These are phyloP conservation scores for Lumnitzera littorea DNA, from an alignment of 345 rosid genomes.

Conservation along the genomic window DNA sequence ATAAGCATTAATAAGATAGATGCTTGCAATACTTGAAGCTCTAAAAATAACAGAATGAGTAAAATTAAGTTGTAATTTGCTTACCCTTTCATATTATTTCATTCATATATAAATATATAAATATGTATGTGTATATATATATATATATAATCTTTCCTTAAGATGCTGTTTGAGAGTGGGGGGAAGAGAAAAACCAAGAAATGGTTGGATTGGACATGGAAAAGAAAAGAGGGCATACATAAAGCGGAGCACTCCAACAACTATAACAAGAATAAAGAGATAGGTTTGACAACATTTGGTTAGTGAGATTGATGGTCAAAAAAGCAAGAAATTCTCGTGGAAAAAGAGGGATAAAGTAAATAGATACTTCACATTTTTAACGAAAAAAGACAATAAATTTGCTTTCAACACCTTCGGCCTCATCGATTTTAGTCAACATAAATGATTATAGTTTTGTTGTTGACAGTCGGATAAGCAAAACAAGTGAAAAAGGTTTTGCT, in stretches of 20 bases:
- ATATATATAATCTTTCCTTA: no score
- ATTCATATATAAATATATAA: no score
- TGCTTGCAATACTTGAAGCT: no score
- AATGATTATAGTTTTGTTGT: constrained; percentile 37
- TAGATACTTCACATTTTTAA: constrained; percentile 14
- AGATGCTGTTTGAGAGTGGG: no score
- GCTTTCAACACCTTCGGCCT: constrained; percentile 9
- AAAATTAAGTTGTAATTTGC: no score
- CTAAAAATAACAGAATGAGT: no score
- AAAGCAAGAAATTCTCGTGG: constrained; percentile 23
- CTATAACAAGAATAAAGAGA: constrained; percentile 19
- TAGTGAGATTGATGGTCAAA: constrained; percentile 44
- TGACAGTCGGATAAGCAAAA: constrained; percentile 27
- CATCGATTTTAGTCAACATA: constrained; percentile 34
- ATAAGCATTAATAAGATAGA: no score
- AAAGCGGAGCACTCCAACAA: constrained; percentile 18
- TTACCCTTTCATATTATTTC: no score
- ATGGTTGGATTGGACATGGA: constrained; percentile 30
- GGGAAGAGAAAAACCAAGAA: not conserved
- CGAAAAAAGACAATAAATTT: constrained; percentile 3
- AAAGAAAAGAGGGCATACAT: constrained; percentile 10
- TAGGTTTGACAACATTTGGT: constrained; percentile 6
- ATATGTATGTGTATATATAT: no score
- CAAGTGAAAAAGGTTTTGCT: not conserved
- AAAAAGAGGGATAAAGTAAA: constrained; percentile 20